Conservation (phyloP, 139 green algal species). For the Chlorella sp. region DNA sequence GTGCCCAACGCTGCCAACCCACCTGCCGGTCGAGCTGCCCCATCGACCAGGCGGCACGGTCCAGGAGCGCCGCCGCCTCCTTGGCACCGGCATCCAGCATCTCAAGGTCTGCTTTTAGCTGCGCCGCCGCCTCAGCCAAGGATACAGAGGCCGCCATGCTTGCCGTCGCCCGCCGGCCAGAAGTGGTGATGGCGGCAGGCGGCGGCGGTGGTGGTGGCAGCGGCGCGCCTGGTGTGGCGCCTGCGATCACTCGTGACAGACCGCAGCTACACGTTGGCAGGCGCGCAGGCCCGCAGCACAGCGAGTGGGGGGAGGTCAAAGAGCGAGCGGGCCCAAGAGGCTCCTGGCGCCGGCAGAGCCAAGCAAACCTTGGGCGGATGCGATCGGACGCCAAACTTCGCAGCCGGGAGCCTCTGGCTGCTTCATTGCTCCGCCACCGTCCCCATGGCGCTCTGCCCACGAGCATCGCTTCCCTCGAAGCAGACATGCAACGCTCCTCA, state of each 20-base stretch:
- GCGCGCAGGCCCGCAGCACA: not conserved
- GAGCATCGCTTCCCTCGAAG: not conserved
- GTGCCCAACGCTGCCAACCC: too few relatives aligned
- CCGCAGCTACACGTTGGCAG: not conserved
- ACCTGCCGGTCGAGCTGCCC: conserved; percentile 9
- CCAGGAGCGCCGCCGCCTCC: conserved; percentile 7
- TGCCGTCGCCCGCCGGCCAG: too few relatives aligned
- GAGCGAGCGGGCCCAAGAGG: not conserved
- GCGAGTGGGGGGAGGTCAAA: not conserved
- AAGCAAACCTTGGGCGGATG: too few relatives aligned
- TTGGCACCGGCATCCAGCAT: conserved; percentile 1
- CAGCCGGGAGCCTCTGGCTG: too few relatives aligned
- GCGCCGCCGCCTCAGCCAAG: not conserved
- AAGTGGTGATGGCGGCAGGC: not conserved
- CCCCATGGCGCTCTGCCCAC: too few relatives aligned
- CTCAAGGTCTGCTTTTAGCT: not conserved
- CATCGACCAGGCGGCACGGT: conserved; percentile 13
- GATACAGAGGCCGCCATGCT: not conserved
- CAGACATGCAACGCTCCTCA: not conserved
- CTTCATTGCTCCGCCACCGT: too few relatives aligned
- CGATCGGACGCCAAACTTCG: too few relatives aligned
- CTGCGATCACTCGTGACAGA: too few relatives aligned
- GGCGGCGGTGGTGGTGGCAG: not conserved
- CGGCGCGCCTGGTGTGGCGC: too few relatives aligned
- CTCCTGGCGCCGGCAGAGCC: too few relatives aligned